Base-by-base conservation (phyloP, 2,329 filamentous ascomycete genomes). In the Dissoconium aciculare region DNA sequence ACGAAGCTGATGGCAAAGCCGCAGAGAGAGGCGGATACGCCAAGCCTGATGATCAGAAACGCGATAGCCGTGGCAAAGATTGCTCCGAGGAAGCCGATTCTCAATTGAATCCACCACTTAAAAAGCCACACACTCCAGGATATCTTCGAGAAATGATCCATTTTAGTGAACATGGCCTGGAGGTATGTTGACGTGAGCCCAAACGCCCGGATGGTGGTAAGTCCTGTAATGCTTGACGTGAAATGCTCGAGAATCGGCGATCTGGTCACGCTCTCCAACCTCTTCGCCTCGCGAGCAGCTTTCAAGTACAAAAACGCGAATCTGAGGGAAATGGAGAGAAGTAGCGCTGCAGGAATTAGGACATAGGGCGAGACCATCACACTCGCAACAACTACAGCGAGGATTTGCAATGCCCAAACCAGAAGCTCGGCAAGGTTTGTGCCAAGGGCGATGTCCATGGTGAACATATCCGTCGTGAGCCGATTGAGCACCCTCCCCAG, bases 401-500 rank as follows among this genome's bases (percentile, higher is more conserved):
- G 25, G 28, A 31, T 23, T 14, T 35, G 28, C n/a, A 23, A n/a
- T 23, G 19, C 19, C 19, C 19, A 23, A n/a, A 23, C 19, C 8
- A 23, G 8, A n/a, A 23, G 19, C 19, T 23, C 49, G 8, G 19
- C 19, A n/a, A 23, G 19, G 19, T 23, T 23, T n/a, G 19, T 8
- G 19, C 17, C 24, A 3, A 38, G 17, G 9, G 27, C 17, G 13
- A 33, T 37, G 43, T 94, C 85, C 13, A 94, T 67, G 5, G 82
- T 74, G 52, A 94, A 83, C 6, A 94, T 69, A 52, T 94, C 85
- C 55, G 93, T 93, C 53, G 84, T 93, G 58, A 95, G 94, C 8
- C 87, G 72, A 57, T 94, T 94, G 74, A 93, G 92, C 44, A 95
- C 65, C 55, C 92, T 84, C 8, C 85, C 85, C 0, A 93, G 67